A percentile compares a stretch with the other conserved stretches of the same genome.
Evolutionary conservation across 2,329 filamentous ascomycete genomes (phyloP).

Genomic region (Pestalotiopsis fici): DNA sequence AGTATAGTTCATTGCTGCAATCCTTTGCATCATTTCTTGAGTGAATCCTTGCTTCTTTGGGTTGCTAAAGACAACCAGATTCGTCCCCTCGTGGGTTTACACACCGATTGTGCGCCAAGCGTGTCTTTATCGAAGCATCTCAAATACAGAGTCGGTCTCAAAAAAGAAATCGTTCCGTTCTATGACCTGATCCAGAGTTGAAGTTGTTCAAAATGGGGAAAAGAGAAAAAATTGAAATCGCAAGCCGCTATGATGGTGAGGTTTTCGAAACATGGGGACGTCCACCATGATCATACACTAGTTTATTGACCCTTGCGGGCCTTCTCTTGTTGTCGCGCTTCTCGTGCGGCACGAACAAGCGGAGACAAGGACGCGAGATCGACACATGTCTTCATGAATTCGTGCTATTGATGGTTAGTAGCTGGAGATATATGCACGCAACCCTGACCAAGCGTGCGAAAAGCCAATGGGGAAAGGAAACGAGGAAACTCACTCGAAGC

Average conservation of each 20-base stretch:
- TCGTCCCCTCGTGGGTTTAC: not conserved
- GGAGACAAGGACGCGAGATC: conserved; percentile 79
- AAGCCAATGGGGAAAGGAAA: conserved; percentile 10
- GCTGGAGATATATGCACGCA: not conserved
- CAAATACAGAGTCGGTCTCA: not conserved
- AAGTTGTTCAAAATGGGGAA: conserved; percentile 7
- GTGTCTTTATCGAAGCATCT: not conserved
- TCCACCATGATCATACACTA: not conserved
- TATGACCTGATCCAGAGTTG: conserved; percentile 4
- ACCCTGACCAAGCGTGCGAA: not conserved
- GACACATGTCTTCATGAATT: conserved; percentile 77
- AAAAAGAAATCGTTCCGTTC: not conserved
- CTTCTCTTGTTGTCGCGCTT: conserved; percentile 84
- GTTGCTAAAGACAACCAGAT: not conserved
- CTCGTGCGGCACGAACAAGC: conserved; percentile 81
- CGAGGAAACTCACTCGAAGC: conserved; percentile 69
- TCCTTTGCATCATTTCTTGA: not conserved
- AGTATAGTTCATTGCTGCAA: not conserved
- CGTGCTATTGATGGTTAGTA: conserved; percentile 55
- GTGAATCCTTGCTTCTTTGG: not conserved
- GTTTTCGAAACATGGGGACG: not conserved
- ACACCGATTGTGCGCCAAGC: not conserved
- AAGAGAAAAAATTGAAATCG: conserved; percentile 10
- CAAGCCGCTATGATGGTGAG: conserved; percentile 10
- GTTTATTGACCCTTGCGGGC: conserved; percentile 61